Evolutionary conservation across 257 asterid genomes (phyloP).

Genomic region (Fraxinus americana): DNA sequence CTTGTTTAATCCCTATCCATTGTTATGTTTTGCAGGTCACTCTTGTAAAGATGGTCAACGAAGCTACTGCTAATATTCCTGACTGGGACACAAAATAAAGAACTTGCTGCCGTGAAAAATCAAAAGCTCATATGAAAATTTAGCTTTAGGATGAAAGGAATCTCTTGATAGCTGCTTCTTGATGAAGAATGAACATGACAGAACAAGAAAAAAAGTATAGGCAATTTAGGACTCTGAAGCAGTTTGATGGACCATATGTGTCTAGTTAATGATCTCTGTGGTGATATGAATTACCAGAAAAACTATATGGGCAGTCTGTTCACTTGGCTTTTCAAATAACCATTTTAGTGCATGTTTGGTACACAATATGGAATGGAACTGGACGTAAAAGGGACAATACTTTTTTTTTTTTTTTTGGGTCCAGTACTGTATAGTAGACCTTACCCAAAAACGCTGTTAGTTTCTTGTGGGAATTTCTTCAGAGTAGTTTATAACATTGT

Average conservation of each 20-base stretch:
- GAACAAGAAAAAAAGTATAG: background rate
- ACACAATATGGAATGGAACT: background rate
- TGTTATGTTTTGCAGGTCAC: constrained; percentile 49
- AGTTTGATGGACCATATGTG: background rate
- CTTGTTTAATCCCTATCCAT: background rate
- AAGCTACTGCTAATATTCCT: constrained; percentile 62
- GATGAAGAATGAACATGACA: background rate
- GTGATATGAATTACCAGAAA: background rate
- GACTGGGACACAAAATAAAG: constrained; percentile 46
- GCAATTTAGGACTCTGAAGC: background rate
- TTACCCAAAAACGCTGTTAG: too few species aligned
- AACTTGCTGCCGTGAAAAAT: background rate
- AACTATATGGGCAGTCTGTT: background rate
- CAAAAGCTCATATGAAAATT: background rate
- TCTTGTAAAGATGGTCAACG: constrained; percentile 59
- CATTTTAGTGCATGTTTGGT: background rate
- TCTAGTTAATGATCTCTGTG: background rate
- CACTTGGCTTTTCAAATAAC: background rate
- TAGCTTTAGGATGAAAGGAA: constrained; percentile 19
- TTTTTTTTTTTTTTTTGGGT: too few species aligned
- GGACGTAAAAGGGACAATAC: background rate
- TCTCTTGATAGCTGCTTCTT: background rate
- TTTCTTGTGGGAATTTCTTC: background rate
- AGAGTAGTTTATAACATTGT: too few species aligned
- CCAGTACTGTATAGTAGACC: too few species aligned